Evolutionary conservation across 768 basidiomycete species (phyloP).

Genomic region (Podaxis sp.): DNA sequence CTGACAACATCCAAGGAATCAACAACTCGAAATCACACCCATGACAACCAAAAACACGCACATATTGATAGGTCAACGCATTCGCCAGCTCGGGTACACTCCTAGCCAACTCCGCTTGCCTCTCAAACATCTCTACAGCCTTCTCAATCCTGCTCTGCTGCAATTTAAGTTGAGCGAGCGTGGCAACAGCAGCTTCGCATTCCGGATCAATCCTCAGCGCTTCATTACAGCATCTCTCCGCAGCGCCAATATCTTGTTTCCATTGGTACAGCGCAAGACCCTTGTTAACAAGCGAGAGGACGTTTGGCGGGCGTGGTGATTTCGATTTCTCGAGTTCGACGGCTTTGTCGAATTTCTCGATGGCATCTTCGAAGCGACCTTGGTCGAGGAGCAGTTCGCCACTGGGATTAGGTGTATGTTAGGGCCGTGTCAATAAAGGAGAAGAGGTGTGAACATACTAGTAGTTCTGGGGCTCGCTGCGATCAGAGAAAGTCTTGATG

Average conservation of each 20-base stretch:
- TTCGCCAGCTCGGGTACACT: constrained; percentile 86
- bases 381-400: constrained; percentile 95
- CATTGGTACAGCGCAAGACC: constrained; percentile 94
- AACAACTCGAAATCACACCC: constrained; percentile 1
- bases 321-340: constrained; percentile 83
- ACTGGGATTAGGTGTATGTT: constrained; percentile 37
- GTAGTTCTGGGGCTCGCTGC: constrained; percentile 92
- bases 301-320: constrained; percentile 66
- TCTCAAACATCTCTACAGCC: constrained; percentile 84
- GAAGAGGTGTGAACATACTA: constrained; percentile 59
- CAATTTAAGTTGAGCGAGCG: constrained; percentile 87
- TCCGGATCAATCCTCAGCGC: constrained; percentile 87
- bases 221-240: constrained; percentile 84
- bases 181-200: constrained; percentile 96
- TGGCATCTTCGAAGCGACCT: constrained; percentile 80
- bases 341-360: constrained; percentile 91
- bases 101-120: constrained; percentile 82
- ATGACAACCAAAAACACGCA: constrained; percentile 34
- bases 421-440: not conserved
- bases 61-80: constrained; percentile 77
- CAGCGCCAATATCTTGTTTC: constrained; percentile 84
- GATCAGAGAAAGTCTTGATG: constrained; percentile 78
- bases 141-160: constrained; percentile 88
- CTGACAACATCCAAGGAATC: constrained; percentile 49
- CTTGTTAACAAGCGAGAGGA: constrained; percentile 94